A percentile compares a stretch with the other conserved stretches of the same genome.
Evolutionary conservation across 1,284 basidiomycete species (phyloP).

Genomic region (Austroboletus niveus): DNA sequence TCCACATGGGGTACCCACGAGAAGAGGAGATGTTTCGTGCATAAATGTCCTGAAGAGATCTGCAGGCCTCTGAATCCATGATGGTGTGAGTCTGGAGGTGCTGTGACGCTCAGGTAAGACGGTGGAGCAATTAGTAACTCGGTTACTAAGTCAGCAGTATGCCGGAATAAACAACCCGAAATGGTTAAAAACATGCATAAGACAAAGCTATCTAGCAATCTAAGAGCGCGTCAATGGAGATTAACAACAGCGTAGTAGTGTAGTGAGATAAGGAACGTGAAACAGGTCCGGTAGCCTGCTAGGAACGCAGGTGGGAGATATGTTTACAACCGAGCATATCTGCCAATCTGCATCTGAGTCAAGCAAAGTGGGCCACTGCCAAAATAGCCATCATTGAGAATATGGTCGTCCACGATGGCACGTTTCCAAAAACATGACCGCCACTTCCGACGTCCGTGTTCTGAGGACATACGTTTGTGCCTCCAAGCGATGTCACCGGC

Average conservation of each 20-base stretch:
- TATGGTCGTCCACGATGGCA: constrained; percentile 10
- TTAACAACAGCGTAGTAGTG: constrained; percentile 6
- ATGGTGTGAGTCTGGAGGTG: neutral
- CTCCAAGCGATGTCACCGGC: constrained; percentile 13
- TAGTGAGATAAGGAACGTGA: constrained; percentile 1
- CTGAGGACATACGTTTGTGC: constrained; percentile 17
- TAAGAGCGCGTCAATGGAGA: neutral
- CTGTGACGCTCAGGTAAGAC: constrained; percentile 12
- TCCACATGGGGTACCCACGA: constrained; percentile 34
- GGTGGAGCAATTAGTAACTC: constrained; percentile 11
- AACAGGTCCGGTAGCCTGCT: neutral
- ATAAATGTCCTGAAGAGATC: constrained; percentile 25
- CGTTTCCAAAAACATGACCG: neutral
- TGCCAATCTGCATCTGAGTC: neutral
- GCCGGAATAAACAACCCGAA: neutral
- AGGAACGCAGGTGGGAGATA: too few relatives aligned
- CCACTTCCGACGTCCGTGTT: constrained; percentile 11
- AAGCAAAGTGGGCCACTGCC: constrained; percentile 6
- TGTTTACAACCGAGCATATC: neutral
- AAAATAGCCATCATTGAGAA: constrained; percentile 7
- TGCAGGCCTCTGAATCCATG: constrained; percentile 14
- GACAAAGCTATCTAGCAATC: neutral
- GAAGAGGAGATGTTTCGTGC: constrained; percentile 31
- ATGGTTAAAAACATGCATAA: neutral
- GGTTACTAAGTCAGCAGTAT: constrained; percentile 10